These are phyloP conservation scores for Lactarius evosmus DNA, from an alignment of 768 basidiomycete species.

Conservation along the genomic window DNA sequence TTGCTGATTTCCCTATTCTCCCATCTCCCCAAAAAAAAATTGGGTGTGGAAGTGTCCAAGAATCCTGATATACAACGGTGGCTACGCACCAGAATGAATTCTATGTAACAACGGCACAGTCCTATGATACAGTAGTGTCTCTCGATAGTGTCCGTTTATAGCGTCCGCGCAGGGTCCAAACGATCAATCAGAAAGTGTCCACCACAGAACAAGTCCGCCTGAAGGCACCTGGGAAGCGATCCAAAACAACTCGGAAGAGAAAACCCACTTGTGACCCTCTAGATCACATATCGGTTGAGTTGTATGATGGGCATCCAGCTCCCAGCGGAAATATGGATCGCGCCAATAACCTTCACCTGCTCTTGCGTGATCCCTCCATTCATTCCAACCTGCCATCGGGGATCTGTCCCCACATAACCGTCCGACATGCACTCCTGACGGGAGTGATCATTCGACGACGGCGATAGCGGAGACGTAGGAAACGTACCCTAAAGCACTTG, in stretches of 20 bases:
- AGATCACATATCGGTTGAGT: constrained; percentile 14
- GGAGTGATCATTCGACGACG: neutral
- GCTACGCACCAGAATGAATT: neutral
- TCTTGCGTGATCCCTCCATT: neutral
- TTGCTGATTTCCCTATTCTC: neutral
- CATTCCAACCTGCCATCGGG: constrained; percentile 2
- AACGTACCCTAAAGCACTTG: constrained; percentile 10
- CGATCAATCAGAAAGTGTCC: neutral
- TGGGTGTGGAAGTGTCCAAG: neutral
- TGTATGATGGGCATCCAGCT: constrained; percentile 21
- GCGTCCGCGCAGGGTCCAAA: neutral
- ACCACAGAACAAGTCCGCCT: neutral
- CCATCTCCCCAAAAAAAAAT: neutral
- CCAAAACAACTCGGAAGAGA: neutral
- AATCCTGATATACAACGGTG: neutral
- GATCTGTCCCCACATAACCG: neutral
- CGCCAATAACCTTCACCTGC: constrained; percentile 17
- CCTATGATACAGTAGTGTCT: neutral
- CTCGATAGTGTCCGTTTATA: neutral
- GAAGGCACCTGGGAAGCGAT: too few relatives aligned
- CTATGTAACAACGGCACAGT: neutral
- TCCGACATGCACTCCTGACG: neutral
- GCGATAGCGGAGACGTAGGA: neutral
- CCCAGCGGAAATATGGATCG: constrained; percentile 14
- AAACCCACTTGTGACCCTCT: neutral